These are phyloP conservation scores for Arthrobotrys sphaeroides DNA, from an alignment of 2,329 filamentous ascomycete species.

Conservation along the genomic window DNA sequence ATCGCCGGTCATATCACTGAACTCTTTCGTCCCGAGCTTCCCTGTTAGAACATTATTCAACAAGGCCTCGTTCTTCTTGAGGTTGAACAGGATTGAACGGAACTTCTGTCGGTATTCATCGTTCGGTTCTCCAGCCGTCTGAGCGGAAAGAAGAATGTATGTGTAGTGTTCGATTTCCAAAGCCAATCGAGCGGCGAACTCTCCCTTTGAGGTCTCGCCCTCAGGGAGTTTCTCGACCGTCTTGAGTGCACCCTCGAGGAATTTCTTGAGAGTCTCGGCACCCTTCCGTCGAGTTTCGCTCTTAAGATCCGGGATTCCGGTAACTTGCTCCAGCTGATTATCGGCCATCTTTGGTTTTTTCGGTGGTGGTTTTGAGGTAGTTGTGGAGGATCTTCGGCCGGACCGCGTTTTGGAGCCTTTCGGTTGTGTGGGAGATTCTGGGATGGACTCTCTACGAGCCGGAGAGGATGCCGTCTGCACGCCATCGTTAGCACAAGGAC, in stretches of 20 bases:
- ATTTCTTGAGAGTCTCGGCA: conserved; percentile 40
- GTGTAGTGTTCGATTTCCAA: conserved; percentile 80
- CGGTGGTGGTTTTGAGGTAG: conserved; percentile 31
- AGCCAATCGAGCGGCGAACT: conserved; percentile 67
- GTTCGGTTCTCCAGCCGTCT: conserved; percentile 66
- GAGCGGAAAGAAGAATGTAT: conserved; percentile 65
- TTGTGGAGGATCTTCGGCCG: conserved; percentile 18
- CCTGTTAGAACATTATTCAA: conserved; percentile 78
- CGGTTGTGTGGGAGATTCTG: conserved; percentile 40
- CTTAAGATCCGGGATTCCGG: conserved; percentile 20
- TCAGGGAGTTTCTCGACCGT: conserved; percentile 46
- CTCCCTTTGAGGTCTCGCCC: conserved; percentile 31
- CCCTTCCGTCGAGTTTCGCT: conserved; percentile 43
- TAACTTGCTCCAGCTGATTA: conserved; percentile 46
- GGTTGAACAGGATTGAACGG: conserved; percentile 81
- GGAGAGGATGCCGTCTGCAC: conserved; percentile 41
- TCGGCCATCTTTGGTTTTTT: conserved; percentile 52
- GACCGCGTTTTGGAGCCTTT: conserved; percentile 37
- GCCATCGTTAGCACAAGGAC: conserved; percentile 4
- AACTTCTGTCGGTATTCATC: conserved; percentile 72
- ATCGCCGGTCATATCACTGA: conserved; percentile 87
- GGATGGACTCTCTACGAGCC: conserved; percentile 30
- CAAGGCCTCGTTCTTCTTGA: conserved; percentile 86
- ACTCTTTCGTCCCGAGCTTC: conserved; percentile 74
- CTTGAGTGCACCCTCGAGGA: conserved; percentile 37